phyloP scores from a whole-genome alignment of 805 yeast genomes.

The Saccharomycopsis babjevae region DNA sequence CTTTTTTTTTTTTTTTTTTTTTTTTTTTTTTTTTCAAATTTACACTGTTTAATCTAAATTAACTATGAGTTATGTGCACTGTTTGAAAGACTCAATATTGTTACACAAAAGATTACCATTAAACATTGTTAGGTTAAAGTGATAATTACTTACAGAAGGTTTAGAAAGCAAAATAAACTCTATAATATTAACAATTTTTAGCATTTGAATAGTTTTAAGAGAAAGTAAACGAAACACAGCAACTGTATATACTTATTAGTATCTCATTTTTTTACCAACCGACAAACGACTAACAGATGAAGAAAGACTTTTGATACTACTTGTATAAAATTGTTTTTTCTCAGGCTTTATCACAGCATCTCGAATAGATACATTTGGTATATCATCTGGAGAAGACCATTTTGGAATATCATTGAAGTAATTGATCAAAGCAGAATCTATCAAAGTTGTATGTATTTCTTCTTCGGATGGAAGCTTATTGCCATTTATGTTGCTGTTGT shows the following conservation, averaged over 20 bases:
- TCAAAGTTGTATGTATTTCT: background rate
- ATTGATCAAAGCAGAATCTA: background rate
- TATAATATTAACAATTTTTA: no score
- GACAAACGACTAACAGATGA: background rate
- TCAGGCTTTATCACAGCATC: background rate
- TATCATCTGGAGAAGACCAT: background rate
- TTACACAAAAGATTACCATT: no score
- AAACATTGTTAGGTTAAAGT: no score
- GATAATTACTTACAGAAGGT: no score
- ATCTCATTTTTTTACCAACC: background rate
- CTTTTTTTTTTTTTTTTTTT: background rate
- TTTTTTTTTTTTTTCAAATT: background rate
- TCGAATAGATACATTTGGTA: background rate
- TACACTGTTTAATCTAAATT: background rate
- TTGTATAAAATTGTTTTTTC: background rate
- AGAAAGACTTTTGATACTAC: background rate
- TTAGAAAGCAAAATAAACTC: no score
- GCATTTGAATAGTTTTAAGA: no score
- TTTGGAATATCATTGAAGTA: background rate
- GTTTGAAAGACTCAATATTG: background rate
- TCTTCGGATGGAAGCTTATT: background rate
- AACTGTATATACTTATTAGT: no score
- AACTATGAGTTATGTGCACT: background rate
- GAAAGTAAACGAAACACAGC: no score
- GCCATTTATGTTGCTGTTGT: background rate